Percentiles rank a stretch among this genome's conserved stretches.
Evolutionary conservation across 2,329 filamentous ascomycete genomes (phyloP).

Genomic region (Colletotrichum sp.): DNA sequence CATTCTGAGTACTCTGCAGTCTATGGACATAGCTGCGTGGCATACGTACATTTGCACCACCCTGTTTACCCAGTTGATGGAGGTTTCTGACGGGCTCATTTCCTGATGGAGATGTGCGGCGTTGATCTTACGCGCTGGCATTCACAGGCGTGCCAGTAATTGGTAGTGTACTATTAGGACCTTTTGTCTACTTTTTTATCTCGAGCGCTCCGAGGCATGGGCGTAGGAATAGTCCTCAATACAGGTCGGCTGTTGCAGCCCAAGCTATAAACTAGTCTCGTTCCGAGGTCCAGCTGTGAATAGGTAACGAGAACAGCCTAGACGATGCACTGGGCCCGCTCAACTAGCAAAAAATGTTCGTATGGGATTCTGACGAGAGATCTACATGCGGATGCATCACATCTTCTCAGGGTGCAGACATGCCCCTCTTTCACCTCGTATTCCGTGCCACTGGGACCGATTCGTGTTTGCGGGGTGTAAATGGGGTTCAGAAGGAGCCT

Average conservation of each 20-base stretch:
- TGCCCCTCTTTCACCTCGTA: conserved; percentile 5
- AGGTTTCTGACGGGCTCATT: not conserved
- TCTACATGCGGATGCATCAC: not conserved
- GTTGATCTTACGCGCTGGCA: not conserved
- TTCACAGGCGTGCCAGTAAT: conserved; percentile 20
- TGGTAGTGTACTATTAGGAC: conserved; percentile 22
- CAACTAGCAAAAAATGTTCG: not conserved
- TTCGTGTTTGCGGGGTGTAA: conserved; percentile 12
- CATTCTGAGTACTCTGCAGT: conserved; percentile 11
- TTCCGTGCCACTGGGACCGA: conserved; percentile 2
- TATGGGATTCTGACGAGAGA: not conserved
- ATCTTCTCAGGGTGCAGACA: not conserved
- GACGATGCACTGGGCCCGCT: not conserved
- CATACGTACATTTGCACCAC: conserved; percentile 22
- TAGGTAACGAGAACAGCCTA: not conserved
- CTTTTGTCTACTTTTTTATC: conserved; percentile 18
- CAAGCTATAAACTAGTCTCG: not conserved
- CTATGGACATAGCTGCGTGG: conserved; percentile 21
- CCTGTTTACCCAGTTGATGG: not conserved
- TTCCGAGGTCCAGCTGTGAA: not conserved
- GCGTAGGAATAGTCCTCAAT: conserved; percentile 18
- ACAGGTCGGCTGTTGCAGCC: conserved; percentile 12
- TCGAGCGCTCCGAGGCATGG: conserved; percentile 11
- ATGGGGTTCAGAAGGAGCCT: conserved; percentile 1
- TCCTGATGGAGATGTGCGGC: not conserved